These are phyloP conservation scores for Coemansia sp. DNA, from an alignment of 192 early-diverging fungal genomes.

Conservation along the genomic window DNA sequence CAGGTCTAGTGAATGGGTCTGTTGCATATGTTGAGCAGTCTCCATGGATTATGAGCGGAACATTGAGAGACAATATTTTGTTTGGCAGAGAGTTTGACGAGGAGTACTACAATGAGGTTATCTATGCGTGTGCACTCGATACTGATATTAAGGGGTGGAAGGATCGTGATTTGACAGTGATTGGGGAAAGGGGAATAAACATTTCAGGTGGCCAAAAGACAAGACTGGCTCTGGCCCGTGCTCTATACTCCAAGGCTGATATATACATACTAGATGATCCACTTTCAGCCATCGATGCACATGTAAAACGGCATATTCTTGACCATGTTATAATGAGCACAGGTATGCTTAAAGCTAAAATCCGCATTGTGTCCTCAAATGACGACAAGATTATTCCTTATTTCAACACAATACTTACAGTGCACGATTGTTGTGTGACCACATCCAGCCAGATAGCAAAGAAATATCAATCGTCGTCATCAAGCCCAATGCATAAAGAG, in stretches of 20 bases:
- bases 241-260: constrained; percentile 62
- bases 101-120: constrained; percentile 56
- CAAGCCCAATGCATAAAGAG: background rate
- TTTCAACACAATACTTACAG: constrained; percentile 65
- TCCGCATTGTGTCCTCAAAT: too few species aligned
- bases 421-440: constrained; percentile 62
- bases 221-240: constrained; percentile 66
- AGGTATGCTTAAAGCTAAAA: too few species aligned
- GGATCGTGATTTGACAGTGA: constrained; percentile 66
- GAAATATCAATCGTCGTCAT: background rate
- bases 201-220: constrained; percentile 73
- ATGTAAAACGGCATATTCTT: constrained; percentile 59
- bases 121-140: constrained; percentile 63
- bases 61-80: constrained; percentile 66
- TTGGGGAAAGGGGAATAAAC: constrained; percentile 69
- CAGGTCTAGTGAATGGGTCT: constrained; percentile 58
- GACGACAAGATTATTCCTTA: constrained; percentile 41
- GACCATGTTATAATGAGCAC: constrained; percentile 29
- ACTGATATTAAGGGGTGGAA: constrained; percentile 64
- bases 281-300: constrained; percentile 67
- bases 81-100: constrained; percentile 67
- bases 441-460: background rate
- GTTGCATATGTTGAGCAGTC: constrained; percentile 25
- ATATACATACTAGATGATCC: constrained; percentile 70
- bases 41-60: constrained; percentile 71